Conservation (phyloP, 2,329 filamentous ascomycete species). For the Penicillium sp. region DNA sequence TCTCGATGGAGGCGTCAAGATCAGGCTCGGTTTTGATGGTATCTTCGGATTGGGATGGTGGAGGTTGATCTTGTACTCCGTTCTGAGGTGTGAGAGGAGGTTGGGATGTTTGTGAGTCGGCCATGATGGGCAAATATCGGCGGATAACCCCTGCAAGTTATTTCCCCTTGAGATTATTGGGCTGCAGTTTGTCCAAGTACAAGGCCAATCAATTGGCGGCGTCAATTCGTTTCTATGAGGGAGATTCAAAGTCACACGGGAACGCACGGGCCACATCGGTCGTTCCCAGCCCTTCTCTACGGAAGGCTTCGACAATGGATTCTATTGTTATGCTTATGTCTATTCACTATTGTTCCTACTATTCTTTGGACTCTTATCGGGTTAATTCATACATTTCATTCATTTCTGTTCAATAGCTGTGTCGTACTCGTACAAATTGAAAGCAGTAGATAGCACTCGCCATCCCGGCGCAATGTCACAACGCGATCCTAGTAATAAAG, state of each 20-base stretch:
- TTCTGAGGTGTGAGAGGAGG: constrained; percentile 19
- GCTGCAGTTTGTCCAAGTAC: constrained; percentile 5
- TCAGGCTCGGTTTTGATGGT: constrained; percentile 26
- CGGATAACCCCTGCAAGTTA: constrained; percentile 6
- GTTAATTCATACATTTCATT: constrained; percentile 3
- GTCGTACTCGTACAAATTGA: constrained; percentile 14
- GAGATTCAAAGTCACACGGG: constrained; percentile 10
- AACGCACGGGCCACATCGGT: constrained; percentile 5
- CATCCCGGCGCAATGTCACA: constrained; percentile 5
- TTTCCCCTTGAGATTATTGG: constrained; percentile 15
- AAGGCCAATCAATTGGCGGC: constrained; percentile 10
- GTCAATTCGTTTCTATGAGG: constrained; percentile 3
- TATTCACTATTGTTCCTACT: no score
- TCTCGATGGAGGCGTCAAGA: constrained; percentile 36
- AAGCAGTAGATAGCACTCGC: constrained; percentile 4
- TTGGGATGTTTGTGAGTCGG: constrained; percentile 30
- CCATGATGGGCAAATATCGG: constrained; percentile 31
- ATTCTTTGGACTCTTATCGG: no score
- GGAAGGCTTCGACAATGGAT: no score
- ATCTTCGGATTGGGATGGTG: constrained; percentile 17
- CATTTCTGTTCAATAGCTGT: constrained; percentile 5
- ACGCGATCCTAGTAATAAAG: constrained; percentile 5
- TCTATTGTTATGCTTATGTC: no score
- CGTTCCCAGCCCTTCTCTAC: not conserved
- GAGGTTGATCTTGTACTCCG: constrained; percentile 22